A percentile compares a stretch with the other conserved stretches of the same genome.
Conservation (phyloP, 2,329 filamentous ascomycete genomes). For the Cladosporium cucumerinum region DNA sequence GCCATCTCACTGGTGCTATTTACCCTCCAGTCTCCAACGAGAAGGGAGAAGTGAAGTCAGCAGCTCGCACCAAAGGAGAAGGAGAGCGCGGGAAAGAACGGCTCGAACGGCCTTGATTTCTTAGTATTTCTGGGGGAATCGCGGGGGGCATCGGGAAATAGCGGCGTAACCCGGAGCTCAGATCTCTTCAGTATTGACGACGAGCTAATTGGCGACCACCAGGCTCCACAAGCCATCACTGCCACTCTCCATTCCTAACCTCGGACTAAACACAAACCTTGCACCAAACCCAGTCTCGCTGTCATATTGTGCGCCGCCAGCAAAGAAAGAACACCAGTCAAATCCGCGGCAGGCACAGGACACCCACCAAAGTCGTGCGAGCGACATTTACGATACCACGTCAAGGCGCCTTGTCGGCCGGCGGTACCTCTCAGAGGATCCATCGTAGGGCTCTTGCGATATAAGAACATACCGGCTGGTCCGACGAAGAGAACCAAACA, state of each 20-base stretch:
- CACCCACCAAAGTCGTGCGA: neutral
- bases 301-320: neutral
- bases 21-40: too few species aligned
- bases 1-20: neutral
- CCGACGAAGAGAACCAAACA: conserved; percentile 29
- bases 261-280: neutral
- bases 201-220: conserved; percentile 15
- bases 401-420: neutral
- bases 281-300: neutral
- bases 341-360: neutral
- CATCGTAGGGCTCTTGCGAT: neutral
- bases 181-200: conserved; percentile 13
- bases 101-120: neutral
- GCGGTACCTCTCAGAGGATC: neutral
- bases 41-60: neutral
- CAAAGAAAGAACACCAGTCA: neutral
- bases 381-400: neutral
- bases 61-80: neutral
- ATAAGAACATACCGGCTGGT: neutral
- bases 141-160: neutral
- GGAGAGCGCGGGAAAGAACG: neutral
- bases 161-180: neutral
- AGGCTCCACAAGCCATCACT: conserved; percentile 6
- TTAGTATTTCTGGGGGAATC: neutral
- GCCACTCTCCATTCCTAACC: neutral